Percentiles rank a stretch among this genome's conserved stretches.
phyloP scores from a whole-genome alignment of 2,329 filamentous ascomycete genomes.

The Penicillium psychrosexuale region DNA sequence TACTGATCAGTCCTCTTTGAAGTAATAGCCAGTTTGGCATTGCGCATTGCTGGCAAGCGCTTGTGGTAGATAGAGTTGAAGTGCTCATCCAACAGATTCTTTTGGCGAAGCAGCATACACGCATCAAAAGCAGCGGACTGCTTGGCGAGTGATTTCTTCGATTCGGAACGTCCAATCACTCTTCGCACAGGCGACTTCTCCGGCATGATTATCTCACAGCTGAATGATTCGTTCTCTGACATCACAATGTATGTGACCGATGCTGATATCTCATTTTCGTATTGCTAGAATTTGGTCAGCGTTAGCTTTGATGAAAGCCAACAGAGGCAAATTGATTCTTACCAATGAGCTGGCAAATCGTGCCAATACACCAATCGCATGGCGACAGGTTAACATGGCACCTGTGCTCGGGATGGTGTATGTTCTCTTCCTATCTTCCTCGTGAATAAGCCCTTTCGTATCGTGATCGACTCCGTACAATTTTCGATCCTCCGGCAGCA shows the following conservation, averaged over 20 bases:
- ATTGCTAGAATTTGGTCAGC: constrained; percentile 33
- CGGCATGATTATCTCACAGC: constrained; percentile 77
- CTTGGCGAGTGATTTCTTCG: constrained; percentile 74
- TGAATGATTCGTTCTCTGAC: constrained; percentile 56
- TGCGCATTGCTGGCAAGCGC: constrained; percentile 75
- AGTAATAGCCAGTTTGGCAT: constrained; percentile 77
- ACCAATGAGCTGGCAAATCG: constrained; percentile 70
- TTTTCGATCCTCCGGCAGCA: constrained; percentile 70
- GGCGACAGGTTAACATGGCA: constrained; percentile 74
- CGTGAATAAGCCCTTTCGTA: constrained; percentile 54
- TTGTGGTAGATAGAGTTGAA: constrained; percentile 72
- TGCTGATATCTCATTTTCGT: constrained; percentile 47
- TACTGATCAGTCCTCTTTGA: constrained; percentile 73
- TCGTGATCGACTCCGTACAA: constrained; percentile 60
- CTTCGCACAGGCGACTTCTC: constrained; percentile 68
- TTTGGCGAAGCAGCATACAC: constrained; percentile 66
- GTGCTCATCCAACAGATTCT: constrained; percentile 67
- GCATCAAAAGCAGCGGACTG: constrained; percentile 84
- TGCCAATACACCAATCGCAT: constrained; percentile 67
- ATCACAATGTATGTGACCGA: constrained; percentile 62
- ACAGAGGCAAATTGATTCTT: constrained; percentile 10
- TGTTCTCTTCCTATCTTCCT: constrained; percentile 50
- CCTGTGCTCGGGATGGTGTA: constrained; percentile 65
- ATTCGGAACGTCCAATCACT: constrained; percentile 60
- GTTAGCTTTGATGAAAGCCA: neutral